Evolutionary conservation across 345 rosid genomes (phyloP).

Genomic region (Camelina hispida): DNA sequence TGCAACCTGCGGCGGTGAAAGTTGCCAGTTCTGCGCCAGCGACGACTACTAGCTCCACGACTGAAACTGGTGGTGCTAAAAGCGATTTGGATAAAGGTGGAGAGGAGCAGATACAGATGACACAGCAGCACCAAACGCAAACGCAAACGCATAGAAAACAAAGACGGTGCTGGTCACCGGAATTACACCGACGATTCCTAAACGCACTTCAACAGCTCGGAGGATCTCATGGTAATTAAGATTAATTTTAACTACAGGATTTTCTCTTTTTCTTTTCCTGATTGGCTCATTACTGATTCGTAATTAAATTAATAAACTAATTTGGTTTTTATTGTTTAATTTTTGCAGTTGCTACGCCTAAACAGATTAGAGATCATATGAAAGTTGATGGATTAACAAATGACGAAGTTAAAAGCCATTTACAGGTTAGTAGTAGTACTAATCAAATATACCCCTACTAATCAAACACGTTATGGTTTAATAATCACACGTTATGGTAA

Average conservation of each 20-base stretch:
- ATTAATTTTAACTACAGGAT: background rate
- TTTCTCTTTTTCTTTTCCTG: background rate
- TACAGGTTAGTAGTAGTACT: slow-evolving; percentile 61
- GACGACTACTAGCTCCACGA: slow-evolving; percentile 52
- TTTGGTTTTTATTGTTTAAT: background rate
- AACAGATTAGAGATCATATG: slow-evolving; percentile 95
- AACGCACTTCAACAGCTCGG: slow-evolving; percentile 94
- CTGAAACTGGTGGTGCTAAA: slow-evolving; percentile 41
- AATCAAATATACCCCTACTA: no score
- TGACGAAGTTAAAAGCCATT: slow-evolving; percentile 99
- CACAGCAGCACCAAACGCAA: background rate
- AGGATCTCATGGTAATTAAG: slow-evolving; percentile 72
- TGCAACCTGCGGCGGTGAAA: slow-evolving; percentile 39
- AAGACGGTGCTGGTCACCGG: slow-evolving; percentile 96
- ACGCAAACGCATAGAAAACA: slow-evolving; percentile 64
- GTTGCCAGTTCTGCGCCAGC: slow-evolving; percentile 43
- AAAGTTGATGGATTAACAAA: slow-evolving; percentile 94
- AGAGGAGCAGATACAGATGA: background rate
- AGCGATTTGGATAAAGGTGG: slow-evolving; percentile 49
- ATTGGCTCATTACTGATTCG: slow-evolving; percentile 25
- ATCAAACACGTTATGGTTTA: no score
- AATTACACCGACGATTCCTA: slow-evolving; percentile 81
- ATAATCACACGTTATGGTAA: background rate
- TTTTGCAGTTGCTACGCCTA: slow-evolving; percentile 83
- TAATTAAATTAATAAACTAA: background rate